These are phyloP conservation scores for Balakata baccata DNA, from an alignment of 345 rosid genomes.

Conservation along the genomic window DNA sequence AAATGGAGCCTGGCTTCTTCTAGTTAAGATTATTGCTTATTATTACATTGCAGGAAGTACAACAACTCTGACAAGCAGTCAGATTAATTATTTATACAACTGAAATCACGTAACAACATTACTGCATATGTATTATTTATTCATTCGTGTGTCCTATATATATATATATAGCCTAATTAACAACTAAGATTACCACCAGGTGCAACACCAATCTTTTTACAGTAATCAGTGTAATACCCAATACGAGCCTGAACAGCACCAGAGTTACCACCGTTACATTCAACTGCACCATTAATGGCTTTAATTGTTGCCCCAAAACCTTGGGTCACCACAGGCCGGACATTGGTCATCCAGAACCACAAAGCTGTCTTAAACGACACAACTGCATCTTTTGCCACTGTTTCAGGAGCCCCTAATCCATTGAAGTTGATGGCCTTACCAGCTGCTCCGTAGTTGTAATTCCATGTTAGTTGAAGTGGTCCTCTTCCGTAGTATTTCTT, in stretches of 20 bases:
- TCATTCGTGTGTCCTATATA: too few relatives aligned
- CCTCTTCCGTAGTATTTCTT: conserved; percentile 65
- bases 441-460: conserved; percentile 60
- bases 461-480: conserved; percentile 64
- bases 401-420: conserved; percentile 55
- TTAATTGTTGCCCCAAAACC: conserved; percentile 72
- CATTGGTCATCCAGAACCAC: conserved; percentile 66
- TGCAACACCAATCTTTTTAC: conserved; percentile 49
- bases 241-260: conserved; percentile 42
- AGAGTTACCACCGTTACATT: conserved; percentile 48
- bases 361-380: conserved; percentile 61
- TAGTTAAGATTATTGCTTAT: too few relatives aligned
- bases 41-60: too few relatives aligned
- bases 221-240: conserved; percentile 47
- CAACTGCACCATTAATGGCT: conserved; percentile 55
- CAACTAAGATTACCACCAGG: conserved; percentile 57
- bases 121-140: too few relatives aligned
- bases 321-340: conserved; percentile 45
- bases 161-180: conserved; percentile 12
- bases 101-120: too few relatives aligned
- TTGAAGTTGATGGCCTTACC: conserved; percentile 51
- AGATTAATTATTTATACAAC: too few relatives aligned
- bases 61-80: too few relatives aligned
- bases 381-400: conserved; percentile 49
- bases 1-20: too few relatives aligned